phyloP scores from a whole-genome alignment of 2,329 filamentous ascomycete species.

The Trichoderma aggressivum region DNA sequence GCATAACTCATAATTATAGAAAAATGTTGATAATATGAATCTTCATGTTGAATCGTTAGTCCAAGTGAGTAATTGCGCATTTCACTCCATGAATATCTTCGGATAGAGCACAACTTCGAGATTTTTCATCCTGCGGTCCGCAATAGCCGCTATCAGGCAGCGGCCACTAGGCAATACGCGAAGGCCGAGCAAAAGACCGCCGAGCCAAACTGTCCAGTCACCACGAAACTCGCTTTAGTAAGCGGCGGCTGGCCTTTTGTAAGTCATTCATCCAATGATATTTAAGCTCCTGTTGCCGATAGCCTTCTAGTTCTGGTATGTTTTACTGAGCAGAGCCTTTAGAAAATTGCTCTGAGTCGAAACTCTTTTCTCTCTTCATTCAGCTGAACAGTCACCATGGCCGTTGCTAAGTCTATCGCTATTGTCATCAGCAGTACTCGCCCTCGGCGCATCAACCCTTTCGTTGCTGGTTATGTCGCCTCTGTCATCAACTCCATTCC shows the following conservation, averaged over 20 bases:
- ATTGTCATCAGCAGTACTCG: slow-evolving; percentile 38
- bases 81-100: background rate
- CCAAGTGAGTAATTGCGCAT: no score
- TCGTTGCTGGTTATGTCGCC: slow-evolving; percentile 34
- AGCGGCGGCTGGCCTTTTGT: background rate
- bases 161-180: background rate
- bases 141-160: background rate
- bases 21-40: background rate
- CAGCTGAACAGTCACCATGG: background rate
- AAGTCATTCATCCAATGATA: background rate
- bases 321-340: background rate
- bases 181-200: background rate
- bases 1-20: no score
- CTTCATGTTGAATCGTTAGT: background rate
- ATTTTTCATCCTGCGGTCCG: background rate
- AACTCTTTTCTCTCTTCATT: background rate
- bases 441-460: slow-evolving; percentile 32
- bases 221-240: background rate
- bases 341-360: background rate
- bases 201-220: background rate
- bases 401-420: slow-evolving; percentile 26
- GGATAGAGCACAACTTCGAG: background rate
- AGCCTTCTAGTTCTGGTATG: background rate
- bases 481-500: slow-evolving; percentile 26
- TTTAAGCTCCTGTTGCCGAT: background rate